Base-by-base conservation (phyloP, 768 basidiomycete genomes). In the Podaxis sp. region DNA sequence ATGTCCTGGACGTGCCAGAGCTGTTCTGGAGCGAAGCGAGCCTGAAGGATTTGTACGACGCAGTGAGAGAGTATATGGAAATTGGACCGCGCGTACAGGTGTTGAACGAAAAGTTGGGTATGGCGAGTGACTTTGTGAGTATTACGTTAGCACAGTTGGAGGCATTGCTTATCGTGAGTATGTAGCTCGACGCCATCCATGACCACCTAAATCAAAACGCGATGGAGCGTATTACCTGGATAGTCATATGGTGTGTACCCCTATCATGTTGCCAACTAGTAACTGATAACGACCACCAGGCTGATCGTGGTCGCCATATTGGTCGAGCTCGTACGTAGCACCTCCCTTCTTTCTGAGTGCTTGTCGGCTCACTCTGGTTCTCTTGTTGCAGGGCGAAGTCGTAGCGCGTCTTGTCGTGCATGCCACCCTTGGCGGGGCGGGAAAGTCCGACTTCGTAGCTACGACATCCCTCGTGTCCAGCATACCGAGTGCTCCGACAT, bases 1-100 rank as follows among this genome's bases (percentile, higher is more conserved):
- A 96, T 69, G 93, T 98, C 33, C 82, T 98, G 1, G 96, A 98
- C 70, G 89, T 93, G 4, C 95, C 95, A 0, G 94, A 95, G 70
- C 75, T 98, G 51, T 98, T 98, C 74, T 97, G 95, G 96, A 89
- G 87, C 56, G 95, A 96, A 71, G 94, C 94, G 11, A 94, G 90
- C 66, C 76, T 96, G 67, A 90, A 91, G 68, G 90, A 87, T 29
- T 74, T 98, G 38, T 98, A 98, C 70, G 93, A 94, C 66, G 94
- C 94, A 0, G 94, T 96, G 52, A 80, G 94, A 61, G 95, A 95
- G 67, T 98, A 98, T 70, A 93, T 97, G 83, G 96, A 98, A 74
- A 94, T 97, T 57, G 86, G 85, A 38, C 85, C 82, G 3, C 75
- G 96, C 38, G 94, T 96, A 33, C 85, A 89, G 71, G 90, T 88